These are phyloP conservation scores for Brassica balearica DNA, from an alignment of 441 rosid species.

Conservation along the genomic window DNA sequence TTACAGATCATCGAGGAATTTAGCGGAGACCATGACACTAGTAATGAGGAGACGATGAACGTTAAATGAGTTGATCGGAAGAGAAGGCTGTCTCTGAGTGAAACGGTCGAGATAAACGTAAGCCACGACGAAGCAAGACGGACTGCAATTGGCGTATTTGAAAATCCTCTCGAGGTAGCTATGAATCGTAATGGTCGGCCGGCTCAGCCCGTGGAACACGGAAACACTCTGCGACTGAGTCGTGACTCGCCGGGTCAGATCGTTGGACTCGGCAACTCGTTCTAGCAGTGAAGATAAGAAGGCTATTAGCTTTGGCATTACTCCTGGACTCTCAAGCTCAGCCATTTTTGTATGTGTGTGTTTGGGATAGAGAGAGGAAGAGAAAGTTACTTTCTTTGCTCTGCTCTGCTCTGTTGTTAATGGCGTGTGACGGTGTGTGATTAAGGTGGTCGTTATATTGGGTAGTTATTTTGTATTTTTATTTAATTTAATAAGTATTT, in stretches of 20 bases:
- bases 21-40: conserved; percentile 87
- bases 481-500: conserved; percentile 7
- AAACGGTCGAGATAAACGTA: conserved; percentile 92
- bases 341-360: conserved; percentile 50
- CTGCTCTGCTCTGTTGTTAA: conserved; percentile 24
- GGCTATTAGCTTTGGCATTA: conserved; percentile 64
- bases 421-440: conserved; percentile 29
- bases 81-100: conserved; percentile 67
- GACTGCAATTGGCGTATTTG: conserved; percentile 90
- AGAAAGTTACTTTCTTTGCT: conserved; percentile 11
- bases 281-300: conserved; percentile 83
- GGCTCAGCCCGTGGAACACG: conserved; percentile 74
- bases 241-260: conserved; percentile 47
- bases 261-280: conserved; percentile 77
- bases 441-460: conserved; percentile 43
- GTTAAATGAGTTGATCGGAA: conserved; percentile 81
- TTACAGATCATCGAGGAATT: conserved; percentile 95
- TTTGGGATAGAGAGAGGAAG: conserved; percentile 16
- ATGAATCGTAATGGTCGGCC: conserved; percentile 78
- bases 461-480: conserved; percentile 33
- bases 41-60: conserved; percentile 91
- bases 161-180: conserved; percentile 77
- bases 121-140: conserved; percentile 83
- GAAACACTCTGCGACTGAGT: conserved; percentile 60
- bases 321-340: conserved; percentile 56